These are phyloP conservation scores for Micractinium conductrix DNA, from an alignment of 139 green algal species.

Conservation along the genomic window DNA sequence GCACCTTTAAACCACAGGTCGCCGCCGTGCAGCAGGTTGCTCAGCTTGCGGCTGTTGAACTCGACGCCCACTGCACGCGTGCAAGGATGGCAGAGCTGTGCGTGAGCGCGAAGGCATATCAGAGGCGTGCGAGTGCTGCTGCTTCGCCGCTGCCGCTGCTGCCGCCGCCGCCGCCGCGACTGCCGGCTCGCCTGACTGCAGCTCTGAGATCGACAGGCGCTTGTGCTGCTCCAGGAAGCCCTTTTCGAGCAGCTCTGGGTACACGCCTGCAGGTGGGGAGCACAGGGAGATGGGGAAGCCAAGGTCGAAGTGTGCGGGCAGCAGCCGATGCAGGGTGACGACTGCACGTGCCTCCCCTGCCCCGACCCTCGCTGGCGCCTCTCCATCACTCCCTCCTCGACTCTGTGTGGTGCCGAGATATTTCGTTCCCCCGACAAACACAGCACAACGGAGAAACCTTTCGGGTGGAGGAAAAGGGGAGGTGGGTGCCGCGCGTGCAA, in stretches of 20 bases:
- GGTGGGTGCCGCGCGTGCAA: background rate
- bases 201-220: conserved; percentile 41
- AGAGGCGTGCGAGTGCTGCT: too few relatives aligned
- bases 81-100: background rate
- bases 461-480: background rate
- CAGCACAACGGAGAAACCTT: too few relatives aligned
- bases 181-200: conserved; percentile 35
- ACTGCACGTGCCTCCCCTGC: too few relatives aligned
- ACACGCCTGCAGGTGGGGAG: conserved; percentile 25
- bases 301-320: too few relatives aligned
- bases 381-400: too few relatives aligned
- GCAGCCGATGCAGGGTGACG: too few relatives aligned
- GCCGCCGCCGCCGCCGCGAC: too few relatives aligned
- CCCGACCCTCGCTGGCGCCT: too few relatives aligned
- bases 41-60: conserved; percentile 5
- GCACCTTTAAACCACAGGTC: conserved; percentile 47
- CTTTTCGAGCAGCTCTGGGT: conserved; percentile 34
- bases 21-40: conserved; percentile 39
- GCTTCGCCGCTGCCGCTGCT: too few relatives aligned
- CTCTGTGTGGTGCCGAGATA: too few relatives aligned
- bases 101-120: background rate
- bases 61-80: conserved; percentile 37
- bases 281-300: background rate
- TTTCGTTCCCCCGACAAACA: too few relatives aligned
- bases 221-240: conserved; percentile 39